These are phyloP conservation scores for Triticum timopheevii DNA, from an alignment of 176 grass and related monocot genomes.

Conservation along the genomic window DNA sequence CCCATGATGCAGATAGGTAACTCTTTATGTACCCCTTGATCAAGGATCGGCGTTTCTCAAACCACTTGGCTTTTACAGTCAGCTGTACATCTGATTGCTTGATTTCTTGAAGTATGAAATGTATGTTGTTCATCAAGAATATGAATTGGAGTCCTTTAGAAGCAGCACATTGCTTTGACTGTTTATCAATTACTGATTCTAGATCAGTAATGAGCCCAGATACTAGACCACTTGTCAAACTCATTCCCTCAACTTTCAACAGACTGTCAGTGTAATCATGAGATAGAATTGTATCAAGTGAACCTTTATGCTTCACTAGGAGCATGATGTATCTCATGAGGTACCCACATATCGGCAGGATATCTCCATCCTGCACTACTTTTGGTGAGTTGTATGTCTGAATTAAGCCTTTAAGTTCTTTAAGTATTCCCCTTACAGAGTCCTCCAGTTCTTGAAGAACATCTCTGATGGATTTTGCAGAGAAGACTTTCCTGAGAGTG, in stretches of 20 bases:
- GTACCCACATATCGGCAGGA: not conserved
- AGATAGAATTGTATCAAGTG: not conserved
- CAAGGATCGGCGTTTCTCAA: not conserved
- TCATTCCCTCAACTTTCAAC: not conserved
- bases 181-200: not conserved
- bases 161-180: not conserved
- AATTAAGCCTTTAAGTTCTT: conserved; percentile 25
- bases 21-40: conserved; percentile 7
- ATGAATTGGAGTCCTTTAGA: not conserved
- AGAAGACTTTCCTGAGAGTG: conserved; percentile 5
- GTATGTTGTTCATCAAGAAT: not conserved
- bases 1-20: conserved; percentile 35
- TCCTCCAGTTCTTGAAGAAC: not conserved
- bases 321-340: conserved; percentile 1
- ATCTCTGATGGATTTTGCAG: not conserved
- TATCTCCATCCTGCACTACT: not conserved
- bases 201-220: conserved; percentile 7
- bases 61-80: not conserved
- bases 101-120: conserved; percentile 16
- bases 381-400: conserved; percentile 28
- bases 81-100: not conserved
- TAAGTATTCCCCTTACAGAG: conserved; percentile 7
- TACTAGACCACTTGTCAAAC: not conserved
- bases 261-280: not conserved
- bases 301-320: conserved; percentile 5